phyloP scores from a whole-genome alignment of 2,329 filamentous ascomycete genomes.

The Botrytis byssoidea region DNA sequence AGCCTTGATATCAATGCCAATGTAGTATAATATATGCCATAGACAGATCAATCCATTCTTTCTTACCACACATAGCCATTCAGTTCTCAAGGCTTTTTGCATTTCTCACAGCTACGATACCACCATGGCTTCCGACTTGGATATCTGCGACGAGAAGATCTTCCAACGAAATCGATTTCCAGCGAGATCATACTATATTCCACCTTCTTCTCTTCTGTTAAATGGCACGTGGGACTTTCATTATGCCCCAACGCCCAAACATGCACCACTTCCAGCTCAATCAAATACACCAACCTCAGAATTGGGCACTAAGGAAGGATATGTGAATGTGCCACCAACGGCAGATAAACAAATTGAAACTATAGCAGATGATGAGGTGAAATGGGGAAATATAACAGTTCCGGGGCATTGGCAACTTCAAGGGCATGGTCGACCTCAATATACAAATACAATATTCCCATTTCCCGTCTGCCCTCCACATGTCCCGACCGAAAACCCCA shows the following conservation, averaged over 20 bases:
- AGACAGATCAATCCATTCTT: background rate
- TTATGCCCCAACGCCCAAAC: slow-evolving; percentile 46
- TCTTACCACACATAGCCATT: background rate
- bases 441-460: slow-evolving; percentile 66
- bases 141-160: slow-evolving; percentile 52
- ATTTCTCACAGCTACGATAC: background rate
- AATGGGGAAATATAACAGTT: slow-evolving; percentile 48
- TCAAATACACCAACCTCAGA: slow-evolving; percentile 8
- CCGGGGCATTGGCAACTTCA: slow-evolving; percentile 71
- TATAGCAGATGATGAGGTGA: background rate
- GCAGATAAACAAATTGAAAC: background rate
- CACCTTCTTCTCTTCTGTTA: slow-evolving; percentile 49
- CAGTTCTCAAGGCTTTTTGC: too few relatives aligned
- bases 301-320: background rate
- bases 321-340: background rate
- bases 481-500: slow-evolving; percentile 53
- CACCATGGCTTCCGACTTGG: slow-evolving; percentile 30
- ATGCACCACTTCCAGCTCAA: slow-evolving; percentile 42
- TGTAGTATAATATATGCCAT: background rate
- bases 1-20: background rate
- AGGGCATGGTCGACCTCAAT: slow-evolving; percentile 61
- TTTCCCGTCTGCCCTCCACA: slow-evolving; percentile 64
- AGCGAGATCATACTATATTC: slow-evolving; percentile 53
- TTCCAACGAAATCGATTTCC: slow-evolving; percentile 54
- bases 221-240: slow-evolving; percentile 60